Conservation (phyloP, 345 rosid species). For the Dipteronia sinensis region DNA sequence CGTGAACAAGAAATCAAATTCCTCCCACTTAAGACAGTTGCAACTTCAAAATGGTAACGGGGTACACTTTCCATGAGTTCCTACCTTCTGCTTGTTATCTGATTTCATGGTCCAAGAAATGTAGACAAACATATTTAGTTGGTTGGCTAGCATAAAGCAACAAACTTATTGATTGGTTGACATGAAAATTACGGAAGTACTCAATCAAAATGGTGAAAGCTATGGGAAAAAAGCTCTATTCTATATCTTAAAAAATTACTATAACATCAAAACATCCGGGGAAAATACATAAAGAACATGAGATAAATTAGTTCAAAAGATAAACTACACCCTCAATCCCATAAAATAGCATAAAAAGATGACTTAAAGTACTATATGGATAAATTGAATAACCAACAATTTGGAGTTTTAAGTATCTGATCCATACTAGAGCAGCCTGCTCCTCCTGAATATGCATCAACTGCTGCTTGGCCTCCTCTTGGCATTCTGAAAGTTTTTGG, state of each 20-base stretch:
- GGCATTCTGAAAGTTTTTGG: conserved; percentile 51
- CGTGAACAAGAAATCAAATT: conserved; percentile 6
- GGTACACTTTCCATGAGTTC: neutral
- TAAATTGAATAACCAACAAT: conserved; percentile 8
- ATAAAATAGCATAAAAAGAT: neutral
- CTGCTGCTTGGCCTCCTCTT: conserved; percentile 59
- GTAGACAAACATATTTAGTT: neutral
- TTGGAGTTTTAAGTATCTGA: conserved; percentile 24
- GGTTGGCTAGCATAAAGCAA: neutral
- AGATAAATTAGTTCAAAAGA: neutral
- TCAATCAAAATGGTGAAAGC: neutral
- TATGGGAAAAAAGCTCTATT: neutral
- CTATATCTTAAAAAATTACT: conserved; percentile 1
- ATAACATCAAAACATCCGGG: too few relatives aligned
- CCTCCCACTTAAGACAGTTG: neutral
- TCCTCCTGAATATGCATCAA: conserved; percentile 56
- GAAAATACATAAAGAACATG: conserved; percentile 5
- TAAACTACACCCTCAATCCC: neutral
- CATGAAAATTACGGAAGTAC: neutral
- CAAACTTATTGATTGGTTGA: neutral
- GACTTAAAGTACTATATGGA: neutral
- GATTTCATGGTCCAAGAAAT: too few relatives aligned
- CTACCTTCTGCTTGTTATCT: too few relatives aligned
- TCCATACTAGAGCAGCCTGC: conserved; percentile 65
- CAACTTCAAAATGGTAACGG: neutral